Evolutionary conservation across 768 basidiomycete genomes (phyloP).

Genomic region (Mycena rosella): DNA sequence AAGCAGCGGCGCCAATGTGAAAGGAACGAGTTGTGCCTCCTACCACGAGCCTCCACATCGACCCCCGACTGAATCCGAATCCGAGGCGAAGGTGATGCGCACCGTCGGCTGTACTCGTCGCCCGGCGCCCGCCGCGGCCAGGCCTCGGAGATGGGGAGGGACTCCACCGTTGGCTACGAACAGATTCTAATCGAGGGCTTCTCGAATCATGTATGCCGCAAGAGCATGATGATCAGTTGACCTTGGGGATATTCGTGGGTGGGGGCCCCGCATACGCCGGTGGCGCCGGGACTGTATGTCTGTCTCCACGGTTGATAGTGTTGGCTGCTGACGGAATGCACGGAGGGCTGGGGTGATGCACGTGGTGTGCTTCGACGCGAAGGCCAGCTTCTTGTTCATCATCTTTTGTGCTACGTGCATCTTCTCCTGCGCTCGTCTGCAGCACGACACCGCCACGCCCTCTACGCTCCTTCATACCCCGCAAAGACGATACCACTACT

Average conservation of each 20-base stretch:
- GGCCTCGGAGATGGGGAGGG: background rate
- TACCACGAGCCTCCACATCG: too few species aligned
- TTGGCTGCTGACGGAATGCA: background rate
- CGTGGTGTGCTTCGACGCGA: constrained; percentile 10
- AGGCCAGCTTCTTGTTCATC: constrained; percentile 15
- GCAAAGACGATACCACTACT: constrained; percentile 35
- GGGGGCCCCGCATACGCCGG: too few species aligned
- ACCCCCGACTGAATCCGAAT: too few species aligned
- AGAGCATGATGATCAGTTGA: background rate
- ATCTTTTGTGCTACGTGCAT: constrained; percentile 11
- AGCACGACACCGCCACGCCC: constrained; percentile 23
- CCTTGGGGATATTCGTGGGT: background rate
- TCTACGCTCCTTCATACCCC: constrained; percentile 29
- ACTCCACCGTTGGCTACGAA: constrained; percentile 12
- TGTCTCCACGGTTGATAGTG: too few species aligned
- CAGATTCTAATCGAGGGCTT: constrained; percentile 11
- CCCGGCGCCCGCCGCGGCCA: too few species aligned
- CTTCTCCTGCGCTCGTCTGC: background rate
- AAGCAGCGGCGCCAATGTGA: background rate
- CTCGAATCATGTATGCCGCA: background rate
- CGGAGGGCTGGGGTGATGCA: background rate
- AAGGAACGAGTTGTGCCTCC: too few species aligned
- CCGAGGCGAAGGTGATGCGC: too few species aligned
- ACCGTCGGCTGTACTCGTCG: too few species aligned
- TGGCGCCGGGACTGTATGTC: too few species aligned